Conservation (phyloP, 2,329 filamentous ascomycete species). For the Colletotrichum limetticola region DNA sequence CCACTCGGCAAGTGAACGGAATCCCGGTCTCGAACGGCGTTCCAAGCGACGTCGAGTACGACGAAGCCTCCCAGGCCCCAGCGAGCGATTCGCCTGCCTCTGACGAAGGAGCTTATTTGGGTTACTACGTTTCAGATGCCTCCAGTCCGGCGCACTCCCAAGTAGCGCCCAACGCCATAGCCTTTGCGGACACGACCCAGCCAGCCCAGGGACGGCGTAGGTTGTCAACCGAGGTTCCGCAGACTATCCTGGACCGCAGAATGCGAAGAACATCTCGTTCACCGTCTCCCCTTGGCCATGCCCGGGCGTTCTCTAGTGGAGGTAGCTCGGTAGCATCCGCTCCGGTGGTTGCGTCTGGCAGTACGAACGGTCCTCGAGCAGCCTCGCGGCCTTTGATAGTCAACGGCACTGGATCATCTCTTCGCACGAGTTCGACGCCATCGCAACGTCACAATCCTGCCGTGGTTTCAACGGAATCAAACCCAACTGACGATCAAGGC, state of each 20-base stretch:
- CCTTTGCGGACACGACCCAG: slow-evolving; percentile 59
- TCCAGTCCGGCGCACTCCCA: slow-evolving; percentile 40
- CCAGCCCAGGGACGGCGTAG: slow-evolving; percentile 55
- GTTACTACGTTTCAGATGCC: slow-evolving; percentile 50
- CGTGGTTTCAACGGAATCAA: slow-evolving; percentile 13
- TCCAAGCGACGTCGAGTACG: slow-evolving; percentile 63
- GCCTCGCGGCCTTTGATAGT: slow-evolving; percentile 63
- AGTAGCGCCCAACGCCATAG: slow-evolving; percentile 50
- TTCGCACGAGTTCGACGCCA: slow-evolving; percentile 47
- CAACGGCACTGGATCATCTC: slow-evolving; percentile 61
- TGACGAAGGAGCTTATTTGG: slow-evolving; percentile 55
- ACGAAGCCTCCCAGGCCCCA: slow-evolving; percentile 54
- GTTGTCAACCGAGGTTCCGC: slow-evolving; percentile 63
- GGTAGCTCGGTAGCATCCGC: slow-evolving; percentile 53
- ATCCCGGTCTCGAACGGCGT: slow-evolving; percentile 66
- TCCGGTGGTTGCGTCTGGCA: slow-evolving; percentile 50
- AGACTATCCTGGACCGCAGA: slow-evolving; percentile 63
- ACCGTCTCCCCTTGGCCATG: slow-evolving; percentile 65
- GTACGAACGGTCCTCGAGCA: slow-evolving; percentile 45
- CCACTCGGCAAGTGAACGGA: slow-evolving; percentile 57
- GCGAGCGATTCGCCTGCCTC: slow-evolving; percentile 58
- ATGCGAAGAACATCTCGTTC: slow-evolving; percentile 66
- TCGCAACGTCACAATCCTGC: slow-evolving; percentile 14
- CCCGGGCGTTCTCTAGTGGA: slow-evolving; percentile 52
- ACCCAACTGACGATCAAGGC: slow-evolving; percentile 38